These are phyloP conservation scores for Scopulariopsis brevicaulis DNA, from an alignment of 2,329 filamentous ascomycete species.

Conservation along the genomic window DNA sequence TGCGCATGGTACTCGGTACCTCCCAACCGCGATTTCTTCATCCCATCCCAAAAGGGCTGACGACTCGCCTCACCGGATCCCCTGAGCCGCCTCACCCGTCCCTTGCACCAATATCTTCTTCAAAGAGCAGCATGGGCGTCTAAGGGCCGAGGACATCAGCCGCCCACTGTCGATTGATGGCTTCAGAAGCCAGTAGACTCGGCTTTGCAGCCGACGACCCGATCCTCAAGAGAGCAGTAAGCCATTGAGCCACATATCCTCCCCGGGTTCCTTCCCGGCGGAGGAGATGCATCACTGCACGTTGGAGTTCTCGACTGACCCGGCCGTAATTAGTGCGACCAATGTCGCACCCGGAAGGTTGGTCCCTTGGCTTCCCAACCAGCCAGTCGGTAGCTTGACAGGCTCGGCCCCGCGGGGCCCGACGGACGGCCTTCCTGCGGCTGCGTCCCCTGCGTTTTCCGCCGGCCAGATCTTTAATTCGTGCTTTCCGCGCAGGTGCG, in stretches of 20 bases:
- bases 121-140: background rate
- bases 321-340: conserved; percentile 25
- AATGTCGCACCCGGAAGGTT: conserved; percentile 29
- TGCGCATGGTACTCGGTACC: background rate
- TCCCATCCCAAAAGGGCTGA: background rate
- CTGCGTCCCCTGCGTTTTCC: background rate
- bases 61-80: background rate
- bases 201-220: conserved; percentile 19
- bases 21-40: background rate
- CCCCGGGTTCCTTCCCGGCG: background rate
- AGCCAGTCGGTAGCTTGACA: background rate
- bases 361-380: conserved; percentile 9
- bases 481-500: conserved; percentile 30
- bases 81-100: background rate
- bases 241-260: conserved; percentile 9
- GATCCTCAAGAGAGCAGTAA: conserved; percentile 21
- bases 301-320: conserved; percentile 7
- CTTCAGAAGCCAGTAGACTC: background rate
- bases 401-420: background rate
- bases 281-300: background rate
- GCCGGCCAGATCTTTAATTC: background rate
- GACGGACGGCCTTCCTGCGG: background rate
- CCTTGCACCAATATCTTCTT: background rate
- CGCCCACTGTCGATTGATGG: background rate
- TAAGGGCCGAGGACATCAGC: background rate